Base-by-base conservation (phyloP, 805 yeast genomes). In the Kazachstania martiniae region DNA sequence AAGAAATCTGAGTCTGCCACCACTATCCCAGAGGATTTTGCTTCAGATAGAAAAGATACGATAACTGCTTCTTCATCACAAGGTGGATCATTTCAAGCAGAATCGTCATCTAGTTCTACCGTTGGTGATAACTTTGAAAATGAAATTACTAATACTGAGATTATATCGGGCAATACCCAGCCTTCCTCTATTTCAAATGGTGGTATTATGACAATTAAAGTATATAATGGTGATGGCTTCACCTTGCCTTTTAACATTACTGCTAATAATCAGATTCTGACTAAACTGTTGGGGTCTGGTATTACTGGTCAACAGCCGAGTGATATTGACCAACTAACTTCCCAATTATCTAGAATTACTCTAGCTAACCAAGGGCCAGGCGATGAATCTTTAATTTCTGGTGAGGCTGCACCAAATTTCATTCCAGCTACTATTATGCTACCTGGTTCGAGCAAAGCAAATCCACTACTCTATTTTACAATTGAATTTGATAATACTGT, bases 401-500 rank as follows among this genome's bases (percentile, higher is more conserved):
- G 57, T 14, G 56, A 58, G 9, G 29, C 42, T 6, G 46, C 53
- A 1, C 44, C 59, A 1, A 47, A 47, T 17, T 49, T 53, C 26
- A 57, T 77, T 28, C 77, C 84, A 26, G 66, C 78, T 12, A 62
- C 69, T 27, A 62, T 73, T 28, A 60, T 72, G 29, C 61, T 72
- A 27, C 77, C 82, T 12, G 68, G 70, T 19, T 51, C 75, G 43
- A 65, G 65, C 32, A 60, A 68, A 22, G 67, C 72, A 40, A 74
- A 74, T 43, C 72, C 91, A 12, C 67, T 94, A 38, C 68, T 91
- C 24, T 84, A 83, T 56, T 70, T 87, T 48, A 85, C 94, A 2
- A 67, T 91, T 28, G 99, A 91, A 58, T 89, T 86, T 53, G 99
- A 91, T 59, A 91, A 91, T 58, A 85, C 89, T 31, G 91, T 87